Percentiles rank a stretch among this genome's conserved stretches.
Evolutionary conservation across 129 eudicot species (phyloP).

Genomic region (Ambrosia trifida): DNA sequence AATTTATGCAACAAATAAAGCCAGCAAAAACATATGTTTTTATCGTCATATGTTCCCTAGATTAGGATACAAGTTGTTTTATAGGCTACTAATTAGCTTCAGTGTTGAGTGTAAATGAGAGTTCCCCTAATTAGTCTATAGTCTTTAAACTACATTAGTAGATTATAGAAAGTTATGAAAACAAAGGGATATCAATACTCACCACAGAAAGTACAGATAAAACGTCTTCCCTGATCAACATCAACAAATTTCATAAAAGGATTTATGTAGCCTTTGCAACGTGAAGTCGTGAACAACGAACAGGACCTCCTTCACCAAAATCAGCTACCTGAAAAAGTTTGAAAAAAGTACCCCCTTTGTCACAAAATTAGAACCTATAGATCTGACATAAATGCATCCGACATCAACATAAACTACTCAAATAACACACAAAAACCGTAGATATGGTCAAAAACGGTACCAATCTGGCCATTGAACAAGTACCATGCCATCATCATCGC

Average conservation of each 20-base stretch:
- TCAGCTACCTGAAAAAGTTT: conserved; percentile 66
- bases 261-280: conserved; percentile 95
- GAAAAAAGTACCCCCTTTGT: conserved; percentile 4
- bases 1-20: background rate
- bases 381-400: too few species aligned
- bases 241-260: conserved; percentile 92
- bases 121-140: background rate
- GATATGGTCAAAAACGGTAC: too few species aligned
- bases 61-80: background rate
- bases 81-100: background rate
- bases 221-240: conserved; percentile 91
- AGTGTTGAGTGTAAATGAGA: background rate
- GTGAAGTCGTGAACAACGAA: conserved; percentile 96
- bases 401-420: too few species aligned
- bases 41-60: background rate
- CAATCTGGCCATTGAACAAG: too few species aligned
- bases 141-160: conserved; percentile 6
- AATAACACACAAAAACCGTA: too few species aligned
- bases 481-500: too few species aligned
- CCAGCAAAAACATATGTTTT: background rate
- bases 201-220: conserved; percentile 93
- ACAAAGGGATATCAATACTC: conserved; percentile 32
- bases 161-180: background rate
- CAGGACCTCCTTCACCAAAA: conserved; percentile 96
- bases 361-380: conserved; percentile 11